Evolutionary conservation across 768 basidiomycete species (phyloP), one percentile per base, ranked within the genome.

Genomic region (Lentinula sp.): DNA sequence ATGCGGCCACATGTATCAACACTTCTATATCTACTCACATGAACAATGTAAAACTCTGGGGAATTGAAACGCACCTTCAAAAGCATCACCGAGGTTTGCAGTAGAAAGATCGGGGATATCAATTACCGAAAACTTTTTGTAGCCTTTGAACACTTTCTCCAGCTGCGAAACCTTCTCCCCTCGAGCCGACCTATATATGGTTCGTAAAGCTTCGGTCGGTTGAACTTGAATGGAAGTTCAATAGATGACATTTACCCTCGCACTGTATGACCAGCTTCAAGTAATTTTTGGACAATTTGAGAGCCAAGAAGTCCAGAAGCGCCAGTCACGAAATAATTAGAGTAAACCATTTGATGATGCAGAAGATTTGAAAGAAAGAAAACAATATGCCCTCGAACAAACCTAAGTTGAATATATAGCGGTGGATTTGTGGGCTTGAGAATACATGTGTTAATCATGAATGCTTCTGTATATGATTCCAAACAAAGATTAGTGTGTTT

Each of bases 11-110:
- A 62, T 76, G 75, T 18, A 66, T 66, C 51, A 81, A 69, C 2
- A 70, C 79, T 33, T 76, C 73, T 18, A 79, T 73, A 2, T 72
- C 77, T 68, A 76, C 73, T 39, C 53, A 55, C 28, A 4, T n/a
- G 16, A 35, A 28, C 20, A 42, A 12, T 43, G 37, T 28, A 13
- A 42, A 42, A 37, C 1, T 18, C n/a, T 45, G 5, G 13, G 6
- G 15, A 59, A 6, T n/a, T 37, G 1, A 36, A 0, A 41, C 57
- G n/a, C 53, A 49, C 60, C 60, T 43, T 46, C 12, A 33, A 61
- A 53, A n/a, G 42, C 35, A 18, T 13, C 20, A n/a, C 23, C 15
- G 9, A 54, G 41, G 36, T 56, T 42, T 10, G 52, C 28, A 10
- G 37, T 43, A 13, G 41, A 16, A 35, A 61, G 36, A 18, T 61